These are phyloP conservation scores for Aschersonia sp. DNA, from an alignment of 2,329 filamentous ascomycete genomes.

Conservation along the genomic window DNA sequence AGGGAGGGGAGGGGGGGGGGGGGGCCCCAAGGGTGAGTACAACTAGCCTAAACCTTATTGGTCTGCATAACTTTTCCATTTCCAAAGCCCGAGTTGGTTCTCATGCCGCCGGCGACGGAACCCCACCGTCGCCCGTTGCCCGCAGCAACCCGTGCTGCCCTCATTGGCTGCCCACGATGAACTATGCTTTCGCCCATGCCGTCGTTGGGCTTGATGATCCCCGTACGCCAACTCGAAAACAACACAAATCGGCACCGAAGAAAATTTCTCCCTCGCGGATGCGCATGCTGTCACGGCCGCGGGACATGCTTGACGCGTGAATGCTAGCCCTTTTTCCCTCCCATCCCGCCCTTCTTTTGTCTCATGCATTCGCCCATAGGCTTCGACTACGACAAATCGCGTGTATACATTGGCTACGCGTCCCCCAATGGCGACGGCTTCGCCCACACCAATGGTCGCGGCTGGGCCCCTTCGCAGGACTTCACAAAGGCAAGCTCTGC, in stretches of 20 bases:
- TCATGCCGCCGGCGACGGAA: not conserved
- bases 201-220: no score
- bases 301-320: no score
- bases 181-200: no score
- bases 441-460: slow-evolving; percentile 40
- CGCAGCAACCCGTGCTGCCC: slow-evolving; percentile 12
- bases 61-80: no score
- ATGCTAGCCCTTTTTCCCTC: no score
- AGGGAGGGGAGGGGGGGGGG: not conserved
- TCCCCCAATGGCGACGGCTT: slow-evolving; percentile 32
- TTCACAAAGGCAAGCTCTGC: slow-evolving; percentile 39
- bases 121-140: slow-evolving; percentile 11
- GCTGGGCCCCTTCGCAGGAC: slow-evolving; percentile 34
- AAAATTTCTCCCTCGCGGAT: no score
- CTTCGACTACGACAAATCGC: not conserved
- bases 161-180: slow-evolving; percentile 13
- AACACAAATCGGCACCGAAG: no score
- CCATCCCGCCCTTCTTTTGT: slow-evolving; percentile 1
- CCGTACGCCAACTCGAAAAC: no score
- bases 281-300: no score
- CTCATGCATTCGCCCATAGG: not conserved
- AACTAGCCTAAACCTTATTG: no score
- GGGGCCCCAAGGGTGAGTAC: not conserved
- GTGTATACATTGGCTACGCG: slow-evolving; percentile 3
- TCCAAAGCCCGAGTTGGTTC: not conserved